Evolutionary conservation across 441 rosid genomes (phyloP).

Genomic region (Brassica balearica): DNA sequence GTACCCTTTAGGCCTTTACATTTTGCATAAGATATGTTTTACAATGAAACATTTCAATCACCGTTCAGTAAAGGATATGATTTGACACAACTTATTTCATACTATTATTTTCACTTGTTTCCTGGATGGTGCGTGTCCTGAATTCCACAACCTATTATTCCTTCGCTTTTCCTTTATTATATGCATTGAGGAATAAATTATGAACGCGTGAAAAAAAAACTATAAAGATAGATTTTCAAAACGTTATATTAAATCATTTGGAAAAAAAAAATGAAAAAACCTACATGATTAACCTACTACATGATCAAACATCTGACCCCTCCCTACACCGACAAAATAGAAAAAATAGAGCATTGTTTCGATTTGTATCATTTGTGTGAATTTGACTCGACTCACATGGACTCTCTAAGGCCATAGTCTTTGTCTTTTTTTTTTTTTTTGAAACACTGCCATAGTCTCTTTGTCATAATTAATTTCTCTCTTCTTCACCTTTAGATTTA

Average conservation of each 20-base stretch:
- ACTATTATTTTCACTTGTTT: slow-evolving; percentile 23
- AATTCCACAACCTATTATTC: slow-evolving; percentile 8
- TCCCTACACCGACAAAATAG: slow-evolving; percentile 22
- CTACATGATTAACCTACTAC: slow-evolving; percentile 1
- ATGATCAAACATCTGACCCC: background rate
- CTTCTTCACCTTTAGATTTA: too few relatives aligned
- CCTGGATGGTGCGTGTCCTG: slow-evolving; percentile 4
- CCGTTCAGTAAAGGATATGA: background rate
- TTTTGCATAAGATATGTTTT: too few relatives aligned
- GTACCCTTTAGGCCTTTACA: too few relatives aligned
- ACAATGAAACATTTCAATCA: too few relatives aligned
- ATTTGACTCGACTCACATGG: slow-evolving; percentile 37
- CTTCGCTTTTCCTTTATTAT: background rate
- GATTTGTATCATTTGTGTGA: slow-evolving; percentile 26
- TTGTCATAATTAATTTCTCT: slow-evolving; percentile 17
- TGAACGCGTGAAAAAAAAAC: too few relatives aligned
- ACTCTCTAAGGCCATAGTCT: slow-evolving; percentile 29
- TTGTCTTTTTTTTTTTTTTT: background rate
- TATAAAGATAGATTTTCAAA: too few relatives aligned
- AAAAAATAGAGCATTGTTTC: background rate
- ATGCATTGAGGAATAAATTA: too few relatives aligned
- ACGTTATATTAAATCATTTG: too few relatives aligned
- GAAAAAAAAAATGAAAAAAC: too few relatives aligned
- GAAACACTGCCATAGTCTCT: slow-evolving; percentile 9
- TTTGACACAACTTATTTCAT: background rate